These are phyloP conservation scores for Pseudocercospora ulei DNA, from an alignment of 2,329 filamentous ascomycete species.

Conservation along the genomic window DNA sequence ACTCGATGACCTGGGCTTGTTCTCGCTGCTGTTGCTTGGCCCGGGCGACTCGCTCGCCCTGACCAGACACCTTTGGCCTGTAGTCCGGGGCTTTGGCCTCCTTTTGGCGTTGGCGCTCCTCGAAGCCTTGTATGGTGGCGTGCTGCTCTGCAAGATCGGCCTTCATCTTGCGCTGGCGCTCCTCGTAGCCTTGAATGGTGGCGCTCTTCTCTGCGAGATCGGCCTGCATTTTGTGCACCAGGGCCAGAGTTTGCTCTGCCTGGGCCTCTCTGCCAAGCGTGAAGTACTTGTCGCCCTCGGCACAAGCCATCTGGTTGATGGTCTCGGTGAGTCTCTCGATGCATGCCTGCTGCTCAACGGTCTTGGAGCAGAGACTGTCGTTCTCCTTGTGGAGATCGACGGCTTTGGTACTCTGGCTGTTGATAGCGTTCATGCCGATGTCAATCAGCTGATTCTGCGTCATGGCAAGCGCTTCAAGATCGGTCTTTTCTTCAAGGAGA, in stretches of 20 bases:
- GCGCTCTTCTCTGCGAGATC: constrained; percentile 12
- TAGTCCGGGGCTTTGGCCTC: neutral
- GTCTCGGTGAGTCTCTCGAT: constrained; percentile 5
- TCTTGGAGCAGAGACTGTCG: neutral
- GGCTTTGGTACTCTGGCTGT: constrained; percentile 11
- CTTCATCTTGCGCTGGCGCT: constrained; percentile 16
- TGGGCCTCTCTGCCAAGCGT: constrained; percentile 19
- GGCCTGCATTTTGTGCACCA: constrained; percentile 17
- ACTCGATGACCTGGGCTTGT: constrained; percentile 7
- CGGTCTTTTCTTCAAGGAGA: constrained; percentile 11
- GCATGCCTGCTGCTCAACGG: constrained; percentile 5
- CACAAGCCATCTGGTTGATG: constrained; percentile 6
- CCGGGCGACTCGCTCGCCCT: constrained; percentile 3
- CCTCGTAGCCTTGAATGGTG: constrained; percentile 6
- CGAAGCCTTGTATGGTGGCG: constrained; percentile 1
- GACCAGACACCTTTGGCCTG: constrained; percentile 2
- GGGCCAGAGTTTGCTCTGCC: constrained; percentile 12
- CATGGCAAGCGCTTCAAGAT: constrained; percentile 3
- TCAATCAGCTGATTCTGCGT: constrained; percentile 9
- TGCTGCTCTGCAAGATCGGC: constrained; percentile 12
- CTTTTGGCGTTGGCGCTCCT: constrained; percentile 1
- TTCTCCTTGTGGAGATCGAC: constrained; percentile 2
- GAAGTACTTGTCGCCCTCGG: constrained; percentile 10
- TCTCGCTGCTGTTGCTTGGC: constrained; percentile 4
- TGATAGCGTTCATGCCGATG: constrained; percentile 8